Evolutionary conservation across 139 green algal species (phyloP), one percentile per base, ranked within the genome.

Genomic region (Chlamydomonas incerta): DNA sequence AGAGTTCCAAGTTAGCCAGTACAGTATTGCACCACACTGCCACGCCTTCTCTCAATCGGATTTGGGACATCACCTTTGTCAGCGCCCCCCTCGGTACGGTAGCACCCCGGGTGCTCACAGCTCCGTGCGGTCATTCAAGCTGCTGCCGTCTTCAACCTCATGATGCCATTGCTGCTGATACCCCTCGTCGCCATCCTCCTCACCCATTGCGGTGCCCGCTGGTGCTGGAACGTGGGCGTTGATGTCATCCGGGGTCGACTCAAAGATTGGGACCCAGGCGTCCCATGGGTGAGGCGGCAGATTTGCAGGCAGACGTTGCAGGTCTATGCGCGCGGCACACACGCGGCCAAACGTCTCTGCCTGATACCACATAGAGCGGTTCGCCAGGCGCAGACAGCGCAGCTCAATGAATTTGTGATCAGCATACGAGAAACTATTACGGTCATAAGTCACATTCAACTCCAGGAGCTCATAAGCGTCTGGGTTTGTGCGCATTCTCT

Each of bases 211-310:
- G 41, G 41, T 8, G 8, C 41, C 41, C 41, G 41, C 41, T 50
- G 5, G 41, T 8, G 41, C 8, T 5, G 41, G 41, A 5, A 50
- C 41, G 6, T 50, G 41, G 8, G 41, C 41, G 41, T 50, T 50
- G 41, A 50, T 50, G 41, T 50, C 41, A 50, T 50, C 41, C 5
- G 41, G 41, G 8, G 41, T 50, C 8, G 41, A 50, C 18, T 72
- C 37, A 3, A 31, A 14, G 1, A 34, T 18, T 13, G 57, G 70
- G 52, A 83, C 50, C 86, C 72, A 87, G 1, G 10, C 28, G 28
- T 90, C 86, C 86, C 86, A 90, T 0, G 86, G 71, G 55, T 90
- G 86, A 26, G 71, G 47, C 17, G 77, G 77, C 62, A 87, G 26
- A 24, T 80, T 31, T 15, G 28, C n/a, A 8, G 70, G 76, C 14